Conservation (phyloP, 495 filamentous ascomycete genomes). For the Friedmanniomyces simplex region DNA sequence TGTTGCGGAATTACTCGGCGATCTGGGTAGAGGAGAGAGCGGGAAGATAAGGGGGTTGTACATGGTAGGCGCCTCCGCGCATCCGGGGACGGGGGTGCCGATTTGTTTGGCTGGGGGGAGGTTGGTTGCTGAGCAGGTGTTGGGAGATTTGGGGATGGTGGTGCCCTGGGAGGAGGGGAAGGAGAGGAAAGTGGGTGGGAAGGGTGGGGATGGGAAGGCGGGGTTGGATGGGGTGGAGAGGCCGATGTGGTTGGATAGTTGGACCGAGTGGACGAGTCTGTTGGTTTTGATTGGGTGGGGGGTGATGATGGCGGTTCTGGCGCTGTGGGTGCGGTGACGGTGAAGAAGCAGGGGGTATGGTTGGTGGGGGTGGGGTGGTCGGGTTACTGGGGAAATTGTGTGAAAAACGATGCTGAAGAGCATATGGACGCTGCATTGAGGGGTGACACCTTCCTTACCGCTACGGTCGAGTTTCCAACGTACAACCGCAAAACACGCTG, state of each 20-base stretch:
- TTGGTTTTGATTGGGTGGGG: not conserved
- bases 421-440: too few relatives aligned
- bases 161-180: slow-evolving; percentile 33
- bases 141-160: slow-evolving; percentile 32
- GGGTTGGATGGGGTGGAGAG: slow-evolving; percentile 28
- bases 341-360: too few relatives aligned
- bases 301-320: slow-evolving; percentile 1
- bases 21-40: slow-evolving; percentile 29
- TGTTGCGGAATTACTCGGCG: slow-evolving; percentile 6
- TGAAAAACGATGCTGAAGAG: too few relatives aligned
- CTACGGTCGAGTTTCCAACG: too few relatives aligned
- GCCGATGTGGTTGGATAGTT: slow-evolving; percentile 11
- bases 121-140: slow-evolving; percentile 49
- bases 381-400: too few relatives aligned
- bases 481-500: too few relatives aligned
- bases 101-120: slow-evolving; percentile 55
- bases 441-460: too few relatives aligned
- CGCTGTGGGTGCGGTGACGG: not conserved
- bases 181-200: slow-evolving; percentile 16
- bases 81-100: slow-evolving; percentile 64
- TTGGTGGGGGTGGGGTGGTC: too few relatives aligned
- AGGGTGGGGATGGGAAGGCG: slow-evolving; percentile 7
- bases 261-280: slow-evolving; percentile 12
- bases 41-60: slow-evolving; percentile 39
- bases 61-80: slow-evolving; percentile 61